Evolutionary conservation across 1,284 basidiomycete species (phyloP), one percentile per base, ranked within the genome.

Genomic region (Stygiomarasmius scandens): DNA sequence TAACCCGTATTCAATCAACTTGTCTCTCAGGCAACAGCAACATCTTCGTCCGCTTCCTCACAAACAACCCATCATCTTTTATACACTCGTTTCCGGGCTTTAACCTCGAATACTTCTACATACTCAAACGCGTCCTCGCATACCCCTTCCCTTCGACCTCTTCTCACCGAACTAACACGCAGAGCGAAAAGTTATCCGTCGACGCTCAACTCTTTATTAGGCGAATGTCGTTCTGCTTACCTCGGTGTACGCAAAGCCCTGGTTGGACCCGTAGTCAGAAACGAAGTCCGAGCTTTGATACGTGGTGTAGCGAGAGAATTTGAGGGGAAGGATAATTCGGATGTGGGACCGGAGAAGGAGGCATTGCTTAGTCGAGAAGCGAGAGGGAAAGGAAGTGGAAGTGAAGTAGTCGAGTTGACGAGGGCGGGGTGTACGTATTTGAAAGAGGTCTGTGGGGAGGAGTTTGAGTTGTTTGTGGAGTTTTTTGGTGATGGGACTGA

Each of bases 371-470:
- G 55, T 9, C 11, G n/a, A n/a, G 38, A 41, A 9, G 4, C 38
- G n/a, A 41, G 38, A 9, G 38, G 38, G 16, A 19, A 4, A 5
- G 38, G 14, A 41, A 41, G 16, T 41, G 38, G 38, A 41, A 41
- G 38, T 41, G 38, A 41, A 19, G 38, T 41, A n/a, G 38, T 41
- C 16, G 38, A 41, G 38, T n/a, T 41, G 92, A 95, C 95, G 0
- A 80, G 93, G 55, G 80, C 91, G 1, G 95, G 95, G 3, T 97
- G 95, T 68, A 88, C 87, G 59, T 96, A 95, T 69, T 75, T 98
- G 50, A 95, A 95, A 66, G 89, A 94, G 52, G 80, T 96, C 2
- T 96, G 94, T 66, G 85, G 84, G 16, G 92, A 93, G 63, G 95
- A 97, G 68, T 97, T 93, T 73, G 78, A 84, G 32, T 75, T 97